Evolutionary conservation across 352 stramenopile species (phyloP), one percentile per base, ranked within the genome.

Genomic region (Phytophthora gonapodyides): DNA sequence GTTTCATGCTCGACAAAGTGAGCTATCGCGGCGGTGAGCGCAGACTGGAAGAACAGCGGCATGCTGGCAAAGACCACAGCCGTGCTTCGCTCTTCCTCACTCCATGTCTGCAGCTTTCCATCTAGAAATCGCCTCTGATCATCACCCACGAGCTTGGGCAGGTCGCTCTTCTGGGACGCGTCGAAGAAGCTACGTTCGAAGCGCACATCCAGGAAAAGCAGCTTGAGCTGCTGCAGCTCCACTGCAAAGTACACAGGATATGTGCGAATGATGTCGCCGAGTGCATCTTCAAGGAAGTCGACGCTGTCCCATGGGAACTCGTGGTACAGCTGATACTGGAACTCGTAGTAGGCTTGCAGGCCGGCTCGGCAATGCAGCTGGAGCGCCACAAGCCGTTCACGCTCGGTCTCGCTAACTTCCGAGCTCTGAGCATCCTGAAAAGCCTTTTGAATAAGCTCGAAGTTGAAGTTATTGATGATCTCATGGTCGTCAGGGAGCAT

Each of bases 401-500:
- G 53, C n/a, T 77, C 51, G 3, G 13, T 41, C 16, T 61, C 44
- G 3, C 24, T 62, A 11, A 53, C 36, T 7, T 21, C 16, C 5
- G 8, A 5, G 9, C 34, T 42, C 13, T 50, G 15, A 5, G 12
- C 5, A 0, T 21, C 21, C 3, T 40, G 16, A 58, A 84, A 77
- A 10, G 68, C 60, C 5, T 69, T 69, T 13, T 80, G 57, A 13
- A 82, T 67, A 8, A 65, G 46, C 51, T 76, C 69, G 16, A 67
- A 67, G 55, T 88, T 91, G 56, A 88, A 72, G 53, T 93, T 93
- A 69, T 91, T 93, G 53, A 84, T 58, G 15, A 93, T 69, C 40
- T 93, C 84, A 57, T 93, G 84, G 64, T 93, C 84, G 49, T 93
- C 84, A 1, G 83, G 79, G 4, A 91, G 45, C 84, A 93, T 93